Base-by-base conservation (phyloP, 2,329 filamentous ascomycete species). In the Stagonosporopsis rhizophila region DNA sequence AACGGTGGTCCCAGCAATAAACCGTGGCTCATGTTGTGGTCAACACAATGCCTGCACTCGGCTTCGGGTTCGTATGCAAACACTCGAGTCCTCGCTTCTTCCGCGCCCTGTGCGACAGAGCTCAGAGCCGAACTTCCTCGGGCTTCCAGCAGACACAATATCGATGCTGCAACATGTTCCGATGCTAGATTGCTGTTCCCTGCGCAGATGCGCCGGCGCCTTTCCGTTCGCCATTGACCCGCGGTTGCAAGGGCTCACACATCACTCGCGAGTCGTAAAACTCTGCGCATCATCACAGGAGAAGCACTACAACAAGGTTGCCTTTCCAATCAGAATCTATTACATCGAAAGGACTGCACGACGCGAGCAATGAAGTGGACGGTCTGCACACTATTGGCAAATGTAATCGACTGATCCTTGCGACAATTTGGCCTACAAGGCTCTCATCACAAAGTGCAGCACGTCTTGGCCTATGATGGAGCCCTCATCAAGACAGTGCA, bases 1-100 rank as follows among this genome's bases (percentile, higher is more conserved):
- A 75, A 75, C 73, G 71, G 71, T 62, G 60, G 62, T 74, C 68
- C 72, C 73, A 74, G 52, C 72, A 65, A 69, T 65, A 51, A 67
- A 55, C 8, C 66, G 67, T 74, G 73, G 72, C 72, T 73, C 66
- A 66, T 69, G 67, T 56, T 40, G 69, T 74, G 66, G 44, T 60
- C 66, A 59, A 45, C 56, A 50, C 46, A 46, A 60, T 68, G 61
- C 66, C 64, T 64, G 61, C 56, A 58, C 32, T 57, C 42, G 46
- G 40, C 40, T 59, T 64, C 49, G 53, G 48, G 30, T 52, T 60
- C 55, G 56, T 49, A 58, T 58, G 56, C 56, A 55, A 52, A 44
- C 15, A 41, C 44, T 39, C 3, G 20, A 38, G n/a, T 23, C 28
- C 17, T 48, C 39, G 48, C 52, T 39, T 34, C 23, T 17, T 57